Evolutionary conservation across 2,329 filamentous ascomycete genomes (phyloP), one percentile per base, ranked within the genome.

Genomic region (Talaromyces sp.): DNA sequence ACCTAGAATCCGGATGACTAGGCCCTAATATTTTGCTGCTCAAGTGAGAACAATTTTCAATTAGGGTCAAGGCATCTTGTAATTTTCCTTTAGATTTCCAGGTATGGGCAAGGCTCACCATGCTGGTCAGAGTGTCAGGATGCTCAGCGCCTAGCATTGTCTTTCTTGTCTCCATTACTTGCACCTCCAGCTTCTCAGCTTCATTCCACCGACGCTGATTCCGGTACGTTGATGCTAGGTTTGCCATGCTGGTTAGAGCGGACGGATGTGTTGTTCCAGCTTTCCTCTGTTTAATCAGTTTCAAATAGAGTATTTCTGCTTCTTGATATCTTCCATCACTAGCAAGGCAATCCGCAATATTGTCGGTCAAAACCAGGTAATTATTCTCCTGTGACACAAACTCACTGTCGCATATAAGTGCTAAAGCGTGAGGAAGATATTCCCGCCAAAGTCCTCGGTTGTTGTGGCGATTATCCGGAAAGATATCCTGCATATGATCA

Each of bases 361-460:
- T 65, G 11, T 4, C 0, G 10, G 1, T 58, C 11, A 57, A 60
- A 54, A 1, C 33, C 2, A 66, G n/a, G 19, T 67, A 60, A 58
- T 62, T 27, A 3, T 39, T 47, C n/a, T 49, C 31, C 35, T 39
- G 8, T 15, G 22, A 7, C 0, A 37, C 5, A 54, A 67, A 59
- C 3, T 68, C 65, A 15, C 22, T 43, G 22, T 63, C 25, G 41
- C 6, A 22, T 17, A 52, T 15, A 11, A 58, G 61, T 8, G 10
- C 65, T 2, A 61, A 56, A 17, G 68, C 68, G 25, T 73, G 70
- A 11, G 70, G 70, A n/a, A 73, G 22, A 10, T 68, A 65, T 60
- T 61, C 49, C 27, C 68, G 60, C 70, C 70, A 73, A 15, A 68
- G 41, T 19, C 3, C 13, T 63, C 66, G 66, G 45, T 72, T 63